Evolutionary conservation across 306 rosid species (phyloP).

Genomic region (Abrus pulchellus): DNA sequence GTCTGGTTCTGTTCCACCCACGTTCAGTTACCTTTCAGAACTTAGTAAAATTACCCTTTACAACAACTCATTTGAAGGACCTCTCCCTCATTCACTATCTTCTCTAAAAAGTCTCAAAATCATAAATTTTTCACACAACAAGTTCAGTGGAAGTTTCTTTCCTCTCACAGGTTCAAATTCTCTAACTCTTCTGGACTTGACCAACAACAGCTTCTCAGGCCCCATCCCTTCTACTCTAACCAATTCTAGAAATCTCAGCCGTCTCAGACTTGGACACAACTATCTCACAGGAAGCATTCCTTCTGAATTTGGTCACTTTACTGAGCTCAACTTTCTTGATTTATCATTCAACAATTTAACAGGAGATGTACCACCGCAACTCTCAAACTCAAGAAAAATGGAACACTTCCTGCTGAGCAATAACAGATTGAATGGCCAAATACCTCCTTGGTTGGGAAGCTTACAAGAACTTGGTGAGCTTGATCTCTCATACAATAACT

Average conservation of each 20-base stretch:
- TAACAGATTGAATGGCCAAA: conserved; percentile 65
- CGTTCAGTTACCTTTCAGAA: conserved; percentile 80
- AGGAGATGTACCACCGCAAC: conserved; percentile 63
- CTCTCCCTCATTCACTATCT: conserved; percentile 76
- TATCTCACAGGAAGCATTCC: conserved; percentile 72
- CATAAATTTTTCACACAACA: conserved; percentile 88
- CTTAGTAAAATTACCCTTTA: conserved; percentile 81
- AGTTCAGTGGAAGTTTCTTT: conserved; percentile 74
- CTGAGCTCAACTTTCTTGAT: conserved; percentile 84
- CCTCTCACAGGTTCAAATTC: conserved; percentile 80
- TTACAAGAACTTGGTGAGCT: conserved; percentile 84
- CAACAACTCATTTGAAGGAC: conserved; percentile 94
- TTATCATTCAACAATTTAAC: conserved; percentile 77
- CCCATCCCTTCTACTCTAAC: conserved; percentile 73
- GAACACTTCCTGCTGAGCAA: conserved; percentile 78
- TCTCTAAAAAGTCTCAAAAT: conserved; percentile 79
- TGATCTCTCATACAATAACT: conserved; percentile 80
- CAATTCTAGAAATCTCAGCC: conserved; percentile 69
- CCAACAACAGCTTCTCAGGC: conserved; percentile 95
- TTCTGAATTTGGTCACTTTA: conserved; percentile 63
- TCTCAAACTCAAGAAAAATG: conserved; percentile 68
- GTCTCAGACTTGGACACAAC: conserved; percentile 86
- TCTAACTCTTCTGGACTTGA: conserved; percentile 76
- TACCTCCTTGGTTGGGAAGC: conserved; percentile 76
- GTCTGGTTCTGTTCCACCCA: conserved; percentile 86